phyloP scores from a whole-genome alignment of 2,329 filamentous ascomycete species.

The Aspergillus sclerotialis region DNA sequence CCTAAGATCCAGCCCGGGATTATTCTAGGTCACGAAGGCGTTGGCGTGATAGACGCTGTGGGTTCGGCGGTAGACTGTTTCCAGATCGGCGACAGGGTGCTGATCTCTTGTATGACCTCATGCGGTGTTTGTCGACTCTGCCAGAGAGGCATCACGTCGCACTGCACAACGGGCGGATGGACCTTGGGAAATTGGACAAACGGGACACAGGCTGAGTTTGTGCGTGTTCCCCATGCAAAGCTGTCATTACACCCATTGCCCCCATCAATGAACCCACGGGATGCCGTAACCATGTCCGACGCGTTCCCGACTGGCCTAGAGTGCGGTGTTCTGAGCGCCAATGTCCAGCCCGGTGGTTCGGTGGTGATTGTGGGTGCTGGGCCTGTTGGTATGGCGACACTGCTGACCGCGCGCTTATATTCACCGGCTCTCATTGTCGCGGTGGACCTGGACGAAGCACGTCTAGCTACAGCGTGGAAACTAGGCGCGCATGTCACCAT shows the following conservation, averaged over 20 bases:
- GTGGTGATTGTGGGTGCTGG: constrained; percentile 49
- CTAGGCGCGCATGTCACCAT: constrained; percentile 42
- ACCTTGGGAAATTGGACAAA: constrained; percentile 48
- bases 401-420: constrained; percentile 48
- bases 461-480: constrained; percentile 39
- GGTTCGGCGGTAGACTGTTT: constrained; percentile 42
- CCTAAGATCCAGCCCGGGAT: constrained; percentile 39
- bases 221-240: constrained; percentile 46
- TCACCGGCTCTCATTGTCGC: constrained; percentile 43
- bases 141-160: constrained; percentile 45
- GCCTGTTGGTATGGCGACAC: constrained; percentile 45
- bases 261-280: constrained; percentile 31
- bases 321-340: constrained; percentile 45
- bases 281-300: constrained; percentile 36
- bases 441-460: constrained; percentile 42
- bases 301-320: constrained; percentile 48
- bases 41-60: constrained; percentile 42
- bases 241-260: constrained; percentile 41
- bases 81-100: constrained; percentile 45
- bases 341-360: constrained; percentile 43
- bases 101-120: constrained; percentile 47
- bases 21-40: constrained; percentile 49
- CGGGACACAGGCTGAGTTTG: constrained; percentile 50
- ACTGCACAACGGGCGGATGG: constrained; percentile 51
- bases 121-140: constrained; percentile 49